A percentile compares a stretch with the other conserved stretches of the same genome.
Conservation (phyloP, 225 moss, liverwort and hornwort species). For the Pleurozium schreberi region DNA sequence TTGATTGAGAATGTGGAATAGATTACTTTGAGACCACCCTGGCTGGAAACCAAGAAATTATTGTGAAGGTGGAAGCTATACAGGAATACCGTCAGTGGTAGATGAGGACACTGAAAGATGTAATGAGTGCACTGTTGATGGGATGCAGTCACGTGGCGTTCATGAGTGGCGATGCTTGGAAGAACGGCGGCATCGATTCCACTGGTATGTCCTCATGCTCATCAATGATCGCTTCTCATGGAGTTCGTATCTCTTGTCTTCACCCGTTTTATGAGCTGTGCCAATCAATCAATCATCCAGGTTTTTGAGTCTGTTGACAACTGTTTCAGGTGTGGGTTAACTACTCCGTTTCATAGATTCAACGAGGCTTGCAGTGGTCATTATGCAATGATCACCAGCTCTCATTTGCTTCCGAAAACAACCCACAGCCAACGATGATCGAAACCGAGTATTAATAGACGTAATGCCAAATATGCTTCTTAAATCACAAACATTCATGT, state of each 20-base stretch:
- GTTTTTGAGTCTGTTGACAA: neutral
- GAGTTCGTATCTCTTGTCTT: neutral
- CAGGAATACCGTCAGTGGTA: neutral
- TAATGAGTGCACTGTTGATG: neutral
- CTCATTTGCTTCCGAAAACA: neutral
- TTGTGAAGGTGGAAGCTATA: neutral
- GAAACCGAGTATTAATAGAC: neutral
- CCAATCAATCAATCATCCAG: neutral
- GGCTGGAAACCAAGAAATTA: neutral
- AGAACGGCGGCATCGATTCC: conserved; percentile 55
- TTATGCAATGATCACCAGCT: neutral
- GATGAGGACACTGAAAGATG: neutral
- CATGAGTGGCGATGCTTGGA: conserved; percentile 71
- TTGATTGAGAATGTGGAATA: neutral
- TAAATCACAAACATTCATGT: neutral
- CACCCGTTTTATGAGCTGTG: neutral
- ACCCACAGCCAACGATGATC: no score
- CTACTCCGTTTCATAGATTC: neutral
- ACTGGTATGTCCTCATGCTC: conserved; percentile 18
- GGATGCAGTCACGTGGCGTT: conserved; percentile 44
- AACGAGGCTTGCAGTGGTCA: neutral
- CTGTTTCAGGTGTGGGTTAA: neutral
- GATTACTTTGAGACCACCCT: neutral
- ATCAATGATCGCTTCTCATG: neutral
- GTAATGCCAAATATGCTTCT: neutral